These are phyloP conservation scores for Saturnispora bothae DNA, from an alignment of 805 yeast species.

Conservation along the genomic window DNA sequence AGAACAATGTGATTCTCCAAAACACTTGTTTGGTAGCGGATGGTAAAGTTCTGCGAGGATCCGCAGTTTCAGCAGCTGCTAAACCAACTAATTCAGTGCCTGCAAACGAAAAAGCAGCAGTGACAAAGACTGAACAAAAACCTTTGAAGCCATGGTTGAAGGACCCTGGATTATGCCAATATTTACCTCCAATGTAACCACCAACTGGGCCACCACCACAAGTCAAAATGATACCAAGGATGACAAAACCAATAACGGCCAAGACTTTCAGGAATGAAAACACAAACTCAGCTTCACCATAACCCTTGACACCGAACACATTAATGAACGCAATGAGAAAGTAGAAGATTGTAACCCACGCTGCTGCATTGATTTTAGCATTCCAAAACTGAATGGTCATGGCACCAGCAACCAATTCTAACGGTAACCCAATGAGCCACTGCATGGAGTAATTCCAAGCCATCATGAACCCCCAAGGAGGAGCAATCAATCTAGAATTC, in stretches of 20 bases:
- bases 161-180: slow-evolving; percentile 53
- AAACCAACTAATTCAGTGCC: slow-evolving; percentile 54
- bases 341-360: slow-evolving; percentile 43
- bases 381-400: slow-evolving; percentile 39
- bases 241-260: slow-evolving; percentile 46
- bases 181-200: slow-evolving; percentile 44
- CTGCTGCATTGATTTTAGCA: slow-evolving; percentile 34
- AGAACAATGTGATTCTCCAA: slow-evolving; percentile 47
- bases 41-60: slow-evolving; percentile 47
- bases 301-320: slow-evolving; percentile 48
- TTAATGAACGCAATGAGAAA: slow-evolving; percentile 37
- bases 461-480: slow-evolving; percentile 47
- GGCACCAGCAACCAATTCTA: slow-evolving; percentile 42
- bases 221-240: slow-evolving; percentile 39
- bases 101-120: slow-evolving; percentile 50
- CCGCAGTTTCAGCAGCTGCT: slow-evolving; percentile 50
- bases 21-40: slow-evolving; percentile 50
- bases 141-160: slow-evolving; percentile 42
- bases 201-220: slow-evolving; percentile 53
- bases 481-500: slow-evolving; percentile 44
- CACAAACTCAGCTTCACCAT: slow-evolving; percentile 53
- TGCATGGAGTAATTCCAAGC: slow-evolving; percentile 44
- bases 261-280: slow-evolving; percentile 41
- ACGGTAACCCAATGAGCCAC: slow-evolving; percentile 39
- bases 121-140: slow-evolving; percentile 46